Conservation (phyloP, 345 rosid species). For the Populus nigra region DNA sequence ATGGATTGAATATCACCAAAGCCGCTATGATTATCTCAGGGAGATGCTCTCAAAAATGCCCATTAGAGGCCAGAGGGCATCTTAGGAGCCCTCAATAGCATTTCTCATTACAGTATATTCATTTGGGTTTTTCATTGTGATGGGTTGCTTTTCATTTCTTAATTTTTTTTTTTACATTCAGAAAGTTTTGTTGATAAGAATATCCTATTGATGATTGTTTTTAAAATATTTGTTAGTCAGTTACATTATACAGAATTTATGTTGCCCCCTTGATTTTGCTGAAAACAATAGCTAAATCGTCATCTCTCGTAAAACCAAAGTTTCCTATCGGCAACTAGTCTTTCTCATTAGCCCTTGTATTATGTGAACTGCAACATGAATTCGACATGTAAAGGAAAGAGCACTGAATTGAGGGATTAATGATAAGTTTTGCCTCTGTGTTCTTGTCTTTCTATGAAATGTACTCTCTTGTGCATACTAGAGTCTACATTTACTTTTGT, state of each 20-base stretch:
- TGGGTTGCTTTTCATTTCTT: slow-evolving; percentile 8
- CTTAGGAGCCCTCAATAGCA: slow-evolving; percentile 11
- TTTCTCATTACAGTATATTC: slow-evolving; percentile 1
- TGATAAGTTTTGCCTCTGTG: too few relatives aligned
- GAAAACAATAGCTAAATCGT: not conserved
- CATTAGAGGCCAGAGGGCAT: slow-evolving; percentile 28
- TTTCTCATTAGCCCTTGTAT: too few relatives aligned
- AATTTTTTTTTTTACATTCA: not conserved
- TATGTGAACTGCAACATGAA: too few relatives aligned
- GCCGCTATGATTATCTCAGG: slow-evolving; percentile 53
- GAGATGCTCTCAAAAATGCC: slow-evolving; percentile 43
- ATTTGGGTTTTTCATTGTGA: not conserved
- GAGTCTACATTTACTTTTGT: too few relatives aligned
- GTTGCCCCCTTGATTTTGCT: not conserved
- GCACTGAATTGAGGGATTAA: too few relatives aligned
- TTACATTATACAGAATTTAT: not conserved
- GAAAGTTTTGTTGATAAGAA: not conserved
- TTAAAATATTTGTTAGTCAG: not conserved
- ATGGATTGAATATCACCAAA: slow-evolving; percentile 74
- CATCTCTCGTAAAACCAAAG: not conserved
- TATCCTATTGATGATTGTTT: not conserved
- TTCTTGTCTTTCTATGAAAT: too few relatives aligned
- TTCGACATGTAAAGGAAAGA: too few relatives aligned
- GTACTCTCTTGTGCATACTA: too few relatives aligned
- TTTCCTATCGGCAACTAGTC: too few relatives aligned